Conservation (phyloP, 495 filamentous ascomycete species). For the Penicillium robsamsonii region DNA sequence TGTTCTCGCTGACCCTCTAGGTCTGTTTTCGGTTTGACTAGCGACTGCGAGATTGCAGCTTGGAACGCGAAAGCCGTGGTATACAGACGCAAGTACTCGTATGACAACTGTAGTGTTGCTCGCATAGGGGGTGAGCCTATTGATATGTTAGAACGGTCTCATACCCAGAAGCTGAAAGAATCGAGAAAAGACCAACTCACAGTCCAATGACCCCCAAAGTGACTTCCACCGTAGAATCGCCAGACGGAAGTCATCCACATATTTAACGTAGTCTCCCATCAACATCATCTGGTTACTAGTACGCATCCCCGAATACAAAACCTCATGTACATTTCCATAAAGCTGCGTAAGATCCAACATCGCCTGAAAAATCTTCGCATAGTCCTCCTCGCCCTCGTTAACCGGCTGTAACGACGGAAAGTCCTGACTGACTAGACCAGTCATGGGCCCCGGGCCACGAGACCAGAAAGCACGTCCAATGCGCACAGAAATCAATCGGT, state of each 20-base stretch:
- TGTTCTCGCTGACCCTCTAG: constrained; percentile 42
- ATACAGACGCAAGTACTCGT: constrained; percentile 63
- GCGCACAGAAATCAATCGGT: constrained; percentile 61
- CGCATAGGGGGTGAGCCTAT: constrained; percentile 56
- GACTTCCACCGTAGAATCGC: constrained; percentile 63
- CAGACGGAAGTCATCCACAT: constrained; percentile 63
- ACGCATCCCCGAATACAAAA: constrained; percentile 63
- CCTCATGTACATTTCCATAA: constrained; percentile 66
- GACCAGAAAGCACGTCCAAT: constrained; percentile 66
- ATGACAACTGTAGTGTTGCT: constrained; percentile 56
- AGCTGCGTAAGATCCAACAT: constrained; percentile 63
- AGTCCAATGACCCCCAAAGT: constrained; percentile 58
- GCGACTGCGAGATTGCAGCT: constrained; percentile 59
- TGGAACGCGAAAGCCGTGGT: constrained; percentile 68
- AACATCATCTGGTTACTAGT: constrained; percentile 64
- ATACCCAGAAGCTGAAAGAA: not conserved
- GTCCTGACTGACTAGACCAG: constrained; percentile 57
- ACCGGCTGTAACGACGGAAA: constrained; percentile 58
- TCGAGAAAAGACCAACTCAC: constrained; percentile 29
- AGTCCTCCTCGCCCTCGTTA: constrained; percentile 56
- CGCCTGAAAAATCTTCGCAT: constrained; percentile 61
- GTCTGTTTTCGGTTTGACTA: constrained; percentile 43
- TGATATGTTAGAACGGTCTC: constrained; percentile 14
- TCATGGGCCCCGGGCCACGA: constrained; percentile 61
- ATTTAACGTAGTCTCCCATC: constrained; percentile 64